Base-by-base conservation (phyloP, 306 rosid genomes). In the Geum urbanum region DNA sequence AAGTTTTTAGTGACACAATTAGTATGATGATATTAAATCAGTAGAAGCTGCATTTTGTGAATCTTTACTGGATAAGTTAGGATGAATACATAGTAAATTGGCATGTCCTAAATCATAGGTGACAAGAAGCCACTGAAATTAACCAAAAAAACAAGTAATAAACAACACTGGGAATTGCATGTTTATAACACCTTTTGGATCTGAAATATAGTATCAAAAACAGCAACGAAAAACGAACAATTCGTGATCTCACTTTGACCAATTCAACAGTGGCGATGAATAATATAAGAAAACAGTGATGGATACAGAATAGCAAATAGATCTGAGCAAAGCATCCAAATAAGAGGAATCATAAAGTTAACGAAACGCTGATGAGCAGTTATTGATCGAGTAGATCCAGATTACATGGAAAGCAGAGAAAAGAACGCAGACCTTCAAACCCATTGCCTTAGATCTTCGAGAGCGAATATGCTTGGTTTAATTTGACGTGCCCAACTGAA, bases 391-490 rank as follows among this genome's bases (percentile, higher is more conserved):
- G 37, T 18, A 52, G n/a, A 19, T 14, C 48, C n/a, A 6, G 47
- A 19, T n/a, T 10, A 32, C 12, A 56, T 24, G 4, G 13, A 54
- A 7, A 32, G 39, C n/a, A n/a, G 7, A 43, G 18, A 55, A 1
- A 4, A 40, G 19, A 43, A n/a, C 55, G 61, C 10, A 43, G 57
- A 70, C 80, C 80, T 70, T 63, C 72, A 70, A 64, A 76, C 76
- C 80, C 80, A 76, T 63, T 53, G 44, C 8, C 35, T 11, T 43
- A 3, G 71, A 70, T 22, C 45, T 55, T 24, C 18, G 18, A 70
- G 54, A 69, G 51, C 1, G 44, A 70, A 55, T 22, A 16, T 56
- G 72, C 40, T 52, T 54, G 40, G 16, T 7, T 69, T 69, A 16
- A 22, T 12, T 19, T 19, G 37, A 69, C 73, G 73, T 2, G 16